Percentiles rank a stretch among this genome's conserved stretches.
Conservation (phyloP, 768 basidiomycete genomes). For the Kwoniella mangroviensis region DNA sequence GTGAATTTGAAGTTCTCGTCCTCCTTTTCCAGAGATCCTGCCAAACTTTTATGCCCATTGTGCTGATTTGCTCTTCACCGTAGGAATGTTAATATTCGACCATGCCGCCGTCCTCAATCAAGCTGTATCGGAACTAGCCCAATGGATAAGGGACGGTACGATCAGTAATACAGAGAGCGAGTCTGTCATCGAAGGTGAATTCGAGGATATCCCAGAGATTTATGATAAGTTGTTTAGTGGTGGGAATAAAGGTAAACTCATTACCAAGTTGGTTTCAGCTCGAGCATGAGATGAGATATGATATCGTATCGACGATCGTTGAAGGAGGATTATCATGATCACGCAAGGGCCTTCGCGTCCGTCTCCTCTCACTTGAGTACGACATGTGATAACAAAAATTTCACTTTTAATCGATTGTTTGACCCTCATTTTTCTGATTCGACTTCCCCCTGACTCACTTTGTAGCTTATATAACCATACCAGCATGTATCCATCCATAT, state of each 20-base stretch:
- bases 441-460: too few species aligned
- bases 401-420: too few species aligned
- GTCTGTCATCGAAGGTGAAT: slow-evolving; percentile 44
- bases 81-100: slow-evolving; percentile 39
- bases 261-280: slow-evolving; percentile 39
- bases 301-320: neutral
- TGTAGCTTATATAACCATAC: too few species aligned
- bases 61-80: neutral
- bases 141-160: slow-evolving; percentile 41
- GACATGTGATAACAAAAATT: too few species aligned
- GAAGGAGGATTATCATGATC: too few species aligned
- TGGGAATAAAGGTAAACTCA: slow-evolving; percentile 46
- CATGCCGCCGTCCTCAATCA: slow-evolving; percentile 20
- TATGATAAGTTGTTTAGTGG: slow-evolving; percentile 45
- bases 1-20: slow-evolving; percentile 20
- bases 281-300: neutral
- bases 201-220: slow-evolving; percentile 47
- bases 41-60: neutral
- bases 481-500: too few species aligned
- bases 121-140: slow-evolving; percentile 28
- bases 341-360: too few species aligned
- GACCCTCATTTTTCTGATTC: too few species aligned
- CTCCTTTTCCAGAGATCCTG: too few species aligned
- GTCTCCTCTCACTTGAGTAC: too few species aligned
- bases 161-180: slow-evolving; percentile 38